Conservation (phyloP, 2,329 filamentous ascomycete species). For the Penicillium hesseltinei region DNA sequence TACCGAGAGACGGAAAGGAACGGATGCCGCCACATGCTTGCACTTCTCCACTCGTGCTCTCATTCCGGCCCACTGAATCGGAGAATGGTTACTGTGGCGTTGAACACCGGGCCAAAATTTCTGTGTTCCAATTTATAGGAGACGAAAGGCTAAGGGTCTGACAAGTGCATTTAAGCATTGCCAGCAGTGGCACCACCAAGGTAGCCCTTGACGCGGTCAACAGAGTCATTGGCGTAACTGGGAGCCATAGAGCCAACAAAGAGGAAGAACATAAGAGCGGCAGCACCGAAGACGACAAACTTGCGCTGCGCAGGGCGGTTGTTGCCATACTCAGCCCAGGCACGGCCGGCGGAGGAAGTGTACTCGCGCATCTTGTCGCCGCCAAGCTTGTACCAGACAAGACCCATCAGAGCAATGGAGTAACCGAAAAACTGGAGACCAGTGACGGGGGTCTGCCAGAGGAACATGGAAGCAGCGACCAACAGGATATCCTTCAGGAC, state of each 20-base stretch:
- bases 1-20: conserved; percentile 19
- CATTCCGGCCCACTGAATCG: background rate
- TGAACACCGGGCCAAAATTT: background rate
- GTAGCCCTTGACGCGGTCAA: conserved; percentile 37
- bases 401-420: conserved; percentile 64
- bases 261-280: conserved; percentile 67
- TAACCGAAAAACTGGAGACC: conserved; percentile 75
- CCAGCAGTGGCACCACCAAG: conserved; percentile 36
- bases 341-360: conserved; percentile 66
- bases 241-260: conserved; percentile 65
- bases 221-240: conserved; percentile 39
- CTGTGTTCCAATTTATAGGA: conserved; percentile 2
- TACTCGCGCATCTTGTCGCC: conserved; percentile 81
- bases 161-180: conserved; percentile 28
- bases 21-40: background rate
- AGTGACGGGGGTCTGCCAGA: conserved; percentile 73
- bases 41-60: background rate
- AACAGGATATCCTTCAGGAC: conserved; percentile 87
- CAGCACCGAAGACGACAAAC: conserved; percentile 65
- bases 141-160: background rate
- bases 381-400: conserved; percentile 69
- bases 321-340: conserved; percentile 83
- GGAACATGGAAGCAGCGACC: conserved; percentile 70
- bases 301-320: conserved; percentile 75
- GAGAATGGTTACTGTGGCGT: background rate